phyloP scores from a whole-genome alignment of 1,139 yeast species.

The Candida sanyaensis region DNA sequence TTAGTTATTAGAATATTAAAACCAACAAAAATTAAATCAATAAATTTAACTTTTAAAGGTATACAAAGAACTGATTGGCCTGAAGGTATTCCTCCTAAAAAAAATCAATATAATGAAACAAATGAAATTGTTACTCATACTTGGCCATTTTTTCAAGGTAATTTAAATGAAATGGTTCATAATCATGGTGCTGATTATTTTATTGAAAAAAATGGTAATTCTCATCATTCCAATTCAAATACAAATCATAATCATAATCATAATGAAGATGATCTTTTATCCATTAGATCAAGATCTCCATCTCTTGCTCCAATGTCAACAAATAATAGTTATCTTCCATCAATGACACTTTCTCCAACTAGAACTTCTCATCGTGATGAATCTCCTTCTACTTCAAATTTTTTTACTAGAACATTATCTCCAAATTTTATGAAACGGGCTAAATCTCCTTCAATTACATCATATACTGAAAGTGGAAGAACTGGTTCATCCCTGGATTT shows the following conservation, averaged over 20 bases:
- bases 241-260: too few species aligned
- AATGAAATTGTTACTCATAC: slow-evolving; percentile 73
- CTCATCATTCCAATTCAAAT: slow-evolving; percentile 16
- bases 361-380: slow-evolving; percentile 6
- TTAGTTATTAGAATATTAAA: slow-evolving; percentile 70
- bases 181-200: slow-evolving; percentile 62
- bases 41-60: slow-evolving; percentile 72
- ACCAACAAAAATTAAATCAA: slow-evolving; percentile 71
- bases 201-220: slow-evolving; percentile 31
- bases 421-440: slow-evolving; percentile 42
- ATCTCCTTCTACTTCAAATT: slow-evolving; percentile 14
- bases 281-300: slow-evolving; percentile 20
- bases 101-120: slow-evolving; percentile 61
- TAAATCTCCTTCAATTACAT: slow-evolving; percentile 34
- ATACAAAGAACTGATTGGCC: slow-evolving; percentile 93
- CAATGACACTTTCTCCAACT: slow-evolving; percentile 3
- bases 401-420: slow-evolving; percentile 30
- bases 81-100: slow-evolving; percentile 95
- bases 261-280: slow-evolving; percentile 32
- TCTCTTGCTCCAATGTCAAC: slow-evolving; percentile 19
- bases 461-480: slow-evolving; percentile 17
- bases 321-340: neutral
- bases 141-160: slow-evolving; percentile 79
- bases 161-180: slow-evolving; percentile 13
- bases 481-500: slow-evolving; percentile 13